These are phyloP conservation scores for Fusarium clavum DNA, from an alignment of 2,329 filamentous ascomycete genomes.

Conservation along the genomic window DNA sequence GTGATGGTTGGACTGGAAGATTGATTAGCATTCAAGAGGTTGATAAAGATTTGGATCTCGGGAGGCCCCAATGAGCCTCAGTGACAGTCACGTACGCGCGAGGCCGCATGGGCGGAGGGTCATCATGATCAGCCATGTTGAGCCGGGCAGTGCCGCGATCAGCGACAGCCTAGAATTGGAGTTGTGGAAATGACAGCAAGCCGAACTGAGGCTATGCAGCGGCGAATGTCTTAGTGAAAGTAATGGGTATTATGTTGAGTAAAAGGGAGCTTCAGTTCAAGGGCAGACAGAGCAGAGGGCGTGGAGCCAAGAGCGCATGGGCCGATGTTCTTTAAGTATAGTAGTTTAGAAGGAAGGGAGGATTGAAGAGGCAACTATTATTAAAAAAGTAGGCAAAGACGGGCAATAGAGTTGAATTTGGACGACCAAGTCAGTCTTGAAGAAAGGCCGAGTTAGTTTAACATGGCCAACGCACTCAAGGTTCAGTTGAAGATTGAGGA, in stretches of 20 bases:
- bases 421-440: conserved; percentile 3
- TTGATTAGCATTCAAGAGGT: conserved; percentile 28
- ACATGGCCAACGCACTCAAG: conserved; percentile 18
- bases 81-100: conserved; percentile 42
- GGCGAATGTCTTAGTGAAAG: conserved; percentile 20
- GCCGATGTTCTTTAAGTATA: conserved; percentile 30
- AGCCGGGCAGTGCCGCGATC: conserved; percentile 25
- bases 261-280: conserved; percentile 31
- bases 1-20: conserved; percentile 63
- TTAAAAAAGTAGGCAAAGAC: conserved; percentile 15
- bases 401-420: conserved; percentile 9
- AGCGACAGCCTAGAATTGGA: conserved; percentile 22
- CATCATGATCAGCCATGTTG: conserved; percentile 42
- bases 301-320: conserved; percentile 40
- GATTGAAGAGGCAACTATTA: conserved; percentile 15
- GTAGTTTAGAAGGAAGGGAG: background rate
- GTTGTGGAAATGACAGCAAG: conserved; percentile 11
- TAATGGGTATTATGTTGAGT: conserved; percentile 25
- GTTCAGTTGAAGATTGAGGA: conserved; percentile 28
- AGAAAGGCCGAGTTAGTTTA: conserved; percentile 1
- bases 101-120: conserved; percentile 43
- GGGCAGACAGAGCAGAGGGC: conserved; percentile 39
- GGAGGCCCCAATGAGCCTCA: conserved; percentile 27
- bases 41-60: conserved; percentile 18
- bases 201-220: conserved; percentile 42